Conservation (phyloP, 2,329 filamentous ascomycete genomes). For the Botrytis squamosa region DNA sequence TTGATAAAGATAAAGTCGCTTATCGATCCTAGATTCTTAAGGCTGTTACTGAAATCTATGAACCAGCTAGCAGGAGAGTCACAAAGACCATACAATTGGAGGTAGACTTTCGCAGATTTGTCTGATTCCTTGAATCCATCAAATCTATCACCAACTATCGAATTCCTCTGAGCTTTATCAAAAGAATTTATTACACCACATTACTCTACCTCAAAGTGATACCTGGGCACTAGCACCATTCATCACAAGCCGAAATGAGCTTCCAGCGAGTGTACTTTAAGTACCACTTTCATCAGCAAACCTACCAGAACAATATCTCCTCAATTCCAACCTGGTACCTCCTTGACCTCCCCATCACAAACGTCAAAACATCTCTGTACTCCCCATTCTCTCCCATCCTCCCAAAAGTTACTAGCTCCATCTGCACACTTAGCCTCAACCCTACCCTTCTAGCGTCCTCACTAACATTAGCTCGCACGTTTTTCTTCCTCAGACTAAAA, state of each 20-base stretch:
- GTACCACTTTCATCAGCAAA: neutral
- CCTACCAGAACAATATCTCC: neutral
- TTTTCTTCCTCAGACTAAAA: neutral
- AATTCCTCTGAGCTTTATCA: neutral
- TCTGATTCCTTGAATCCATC: neutral
- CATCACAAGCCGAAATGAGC: neutral
- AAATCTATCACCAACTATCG: neutral
- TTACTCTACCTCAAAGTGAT: neutral
- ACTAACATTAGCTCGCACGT: neutral
- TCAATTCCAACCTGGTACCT: neutral
- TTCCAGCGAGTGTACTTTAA: neutral
- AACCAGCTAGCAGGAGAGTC: neutral
- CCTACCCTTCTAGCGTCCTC: neutral
- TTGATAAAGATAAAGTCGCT: too few species aligned
- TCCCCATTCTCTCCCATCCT: too few species aligned
- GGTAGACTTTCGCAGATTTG: neutral
- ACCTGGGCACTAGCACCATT: neutral
- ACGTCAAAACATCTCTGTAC: rapidly evolving
- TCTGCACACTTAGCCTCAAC: neutral
- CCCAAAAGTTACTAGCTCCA: neutral
- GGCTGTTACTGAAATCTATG: rapidly evolving
- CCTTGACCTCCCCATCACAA: too few species aligned
- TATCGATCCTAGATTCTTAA: too few species aligned
- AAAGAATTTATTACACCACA: neutral
- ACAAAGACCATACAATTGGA: rapidly evolving